phyloP scores from a whole-genome alignment of 192 early-diverging fungal genomes.

The Piromyces finnis region DNA sequence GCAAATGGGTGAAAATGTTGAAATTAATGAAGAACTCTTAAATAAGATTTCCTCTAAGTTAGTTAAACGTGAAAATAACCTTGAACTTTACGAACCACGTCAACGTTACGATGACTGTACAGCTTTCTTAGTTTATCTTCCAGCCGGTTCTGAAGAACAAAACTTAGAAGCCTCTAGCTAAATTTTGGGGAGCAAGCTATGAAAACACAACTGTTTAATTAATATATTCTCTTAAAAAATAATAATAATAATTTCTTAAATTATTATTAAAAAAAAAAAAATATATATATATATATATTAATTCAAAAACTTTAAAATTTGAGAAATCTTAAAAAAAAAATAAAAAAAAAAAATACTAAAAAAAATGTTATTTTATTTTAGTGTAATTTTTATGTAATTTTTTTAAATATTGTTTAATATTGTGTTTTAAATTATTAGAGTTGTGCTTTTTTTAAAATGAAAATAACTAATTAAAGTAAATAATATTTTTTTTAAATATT shows the following conservation, averaged over 20 bases:
- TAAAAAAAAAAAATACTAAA: not conserved
- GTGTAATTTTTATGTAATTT: no score
- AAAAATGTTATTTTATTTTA: no score
- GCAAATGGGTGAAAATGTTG: not conserved
- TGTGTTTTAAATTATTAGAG: no score
- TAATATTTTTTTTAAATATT: no score
- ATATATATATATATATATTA: not conserved
- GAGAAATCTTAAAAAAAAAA: not conserved
- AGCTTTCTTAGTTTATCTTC: not conserved
- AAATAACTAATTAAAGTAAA: no score
- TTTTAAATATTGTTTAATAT: no score
- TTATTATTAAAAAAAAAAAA: not conserved
- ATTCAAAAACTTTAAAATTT: not conserved
- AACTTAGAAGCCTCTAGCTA: not conserved
- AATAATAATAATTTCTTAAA: no score
- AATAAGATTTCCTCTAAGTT: not conserved
- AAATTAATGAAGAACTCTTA: not conserved
- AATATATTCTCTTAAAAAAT: not conserved
- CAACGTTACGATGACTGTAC: not conserved
- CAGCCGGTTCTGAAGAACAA: not conserved
- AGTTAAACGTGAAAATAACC: not conserved
- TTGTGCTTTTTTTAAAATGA: no score
- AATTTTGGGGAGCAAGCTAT: not conserved
- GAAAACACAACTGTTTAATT: not conserved
- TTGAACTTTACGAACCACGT: not conserved